Percentiles rank a stretch among this genome's conserved stretches.
These are phyloP conservation scores for Xylariales sp. DNA, from an alignment of 2,329 filamentous ascomycete genomes.

Conservation along the genomic window DNA sequence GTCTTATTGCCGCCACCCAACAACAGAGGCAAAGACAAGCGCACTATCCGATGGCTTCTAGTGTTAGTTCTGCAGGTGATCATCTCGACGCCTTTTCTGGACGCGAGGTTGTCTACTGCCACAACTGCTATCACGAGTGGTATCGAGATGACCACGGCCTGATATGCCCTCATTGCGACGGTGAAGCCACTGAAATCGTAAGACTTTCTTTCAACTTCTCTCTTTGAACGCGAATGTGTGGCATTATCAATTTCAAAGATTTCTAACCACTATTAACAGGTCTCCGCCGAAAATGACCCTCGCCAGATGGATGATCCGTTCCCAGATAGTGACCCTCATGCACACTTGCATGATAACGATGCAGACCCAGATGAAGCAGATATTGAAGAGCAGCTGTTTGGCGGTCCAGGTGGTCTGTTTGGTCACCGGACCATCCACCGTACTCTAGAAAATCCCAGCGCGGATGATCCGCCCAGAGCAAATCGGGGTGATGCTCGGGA, in stretches of 20 bases:
- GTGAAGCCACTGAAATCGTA: conserved; percentile 85
- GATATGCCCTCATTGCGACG: conserved; percentile 70
- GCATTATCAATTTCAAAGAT: neutral
- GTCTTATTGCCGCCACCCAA: conserved; percentile 52
- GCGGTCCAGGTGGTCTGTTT: conserved; percentile 35
- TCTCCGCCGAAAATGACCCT: conserved; percentile 58
- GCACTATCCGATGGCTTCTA: conserved; percentile 34
- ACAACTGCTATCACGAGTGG: conserved; percentile 79
- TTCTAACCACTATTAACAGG: conserved; percentile 26
- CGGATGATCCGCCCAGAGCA: conserved; percentile 11
- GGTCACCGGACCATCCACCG: conserved; percentile 30
- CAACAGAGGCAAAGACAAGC: conserved; percentile 35
- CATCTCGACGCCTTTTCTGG: conserved; percentile 46
- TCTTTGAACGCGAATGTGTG: neutral
- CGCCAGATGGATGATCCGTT: conserved; percentile 36
- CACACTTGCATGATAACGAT: conserved; percentile 24
- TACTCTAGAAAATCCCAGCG: conserved; percentile 13
- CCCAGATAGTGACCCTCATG: conserved; percentile 17
- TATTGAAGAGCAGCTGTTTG: conserved; percentile 46
- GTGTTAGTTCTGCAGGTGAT: conserved; percentile 18
- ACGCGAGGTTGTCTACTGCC: conserved; percentile 80
- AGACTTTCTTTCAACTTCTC: conserved; percentile 1
- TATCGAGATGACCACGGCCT: conserved; percentile 65
- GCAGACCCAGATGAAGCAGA: conserved; percentile 58
- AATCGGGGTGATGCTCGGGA: conserved; percentile 20